phyloP scores from a whole-genome alignment of 192 early-diverging fungal genomes.

The Coemansia sp. region DNA sequence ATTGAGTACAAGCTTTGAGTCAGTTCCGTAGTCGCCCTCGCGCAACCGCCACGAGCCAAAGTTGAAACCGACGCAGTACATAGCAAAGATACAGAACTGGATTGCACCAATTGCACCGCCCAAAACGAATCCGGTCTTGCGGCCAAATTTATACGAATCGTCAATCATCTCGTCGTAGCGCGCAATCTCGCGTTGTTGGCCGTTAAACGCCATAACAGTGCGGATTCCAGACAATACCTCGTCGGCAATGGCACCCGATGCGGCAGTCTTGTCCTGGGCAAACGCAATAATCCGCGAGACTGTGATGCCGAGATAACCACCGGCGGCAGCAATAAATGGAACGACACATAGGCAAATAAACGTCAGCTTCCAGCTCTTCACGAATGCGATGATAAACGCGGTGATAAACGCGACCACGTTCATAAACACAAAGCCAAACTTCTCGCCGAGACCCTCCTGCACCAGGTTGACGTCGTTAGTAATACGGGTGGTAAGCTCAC shows the following conservation, averaged over 20 bases:
- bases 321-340: constrained; percentile 63
- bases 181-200: constrained; percentile 65
- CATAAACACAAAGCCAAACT: constrained; percentile 69
- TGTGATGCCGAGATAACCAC: constrained; percentile 55
- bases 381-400: constrained; percentile 77
- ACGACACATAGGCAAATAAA: constrained; percentile 75
- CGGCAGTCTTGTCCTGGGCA: constrained; percentile 69
- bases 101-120: constrained; percentile 69
- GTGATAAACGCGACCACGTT: constrained; percentile 66
- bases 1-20: too few relatives aligned
- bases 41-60: constrained; percentile 65
- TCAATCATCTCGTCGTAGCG: constrained; percentile 65
- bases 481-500: constrained; percentile 80
- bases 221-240: constrained; percentile 78
- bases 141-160: constrained; percentile 61
- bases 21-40: too few relatives aligned
- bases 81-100: constrained; percentile 69
- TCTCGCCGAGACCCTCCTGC: constrained; percentile 85
- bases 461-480: constrained; percentile 80
- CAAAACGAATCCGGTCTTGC: constrained; percentile 58
- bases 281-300: constrained; percentile 40
- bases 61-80: constrained; percentile 76
- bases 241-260: constrained; percentile 79
- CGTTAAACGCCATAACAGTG: constrained; percentile 81
- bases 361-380: constrained; percentile 75